Percentiles rank a stretch among this genome's conserved stretches.
Evolutionary conservation across 2,329 filamentous ascomycete genomes (phyloP).

Genomic region (Cordyceps cateniannulata): DNA sequence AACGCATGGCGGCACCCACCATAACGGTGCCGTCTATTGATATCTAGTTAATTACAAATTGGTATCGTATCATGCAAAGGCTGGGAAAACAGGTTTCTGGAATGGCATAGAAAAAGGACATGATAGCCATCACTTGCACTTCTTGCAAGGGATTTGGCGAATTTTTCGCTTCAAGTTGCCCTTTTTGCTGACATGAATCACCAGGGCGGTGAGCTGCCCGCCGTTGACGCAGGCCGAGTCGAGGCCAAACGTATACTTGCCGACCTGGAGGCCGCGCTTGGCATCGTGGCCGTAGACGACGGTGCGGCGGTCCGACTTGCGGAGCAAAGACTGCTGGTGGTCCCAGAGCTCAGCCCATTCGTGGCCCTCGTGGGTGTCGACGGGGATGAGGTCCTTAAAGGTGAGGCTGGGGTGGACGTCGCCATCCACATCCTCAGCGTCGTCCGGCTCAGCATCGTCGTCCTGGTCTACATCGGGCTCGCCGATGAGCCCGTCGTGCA

Average conservation of each 20-base stretch:
- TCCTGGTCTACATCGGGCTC: not conserved
- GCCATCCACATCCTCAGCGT: constrained; percentile 14
- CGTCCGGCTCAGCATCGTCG: constrained; percentile 11
- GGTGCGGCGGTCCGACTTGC: constrained; percentile 42
- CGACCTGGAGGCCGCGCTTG: constrained; percentile 53
- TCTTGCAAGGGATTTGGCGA: constrained; percentile 36
- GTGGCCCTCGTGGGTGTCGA: constrained; percentile 44
- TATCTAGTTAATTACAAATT: not conserved
- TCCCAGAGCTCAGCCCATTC: constrained; percentile 64
- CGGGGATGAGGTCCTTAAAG: constrained; percentile 25
- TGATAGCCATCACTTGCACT: constrained; percentile 12
- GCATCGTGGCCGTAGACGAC: constrained; percentile 88
- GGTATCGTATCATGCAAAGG: constrained; percentile 4
- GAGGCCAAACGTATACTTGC: constrained; percentile 72
- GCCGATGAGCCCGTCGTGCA: not conserved
- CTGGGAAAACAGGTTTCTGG: not conserved
- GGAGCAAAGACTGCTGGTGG: constrained; percentile 35
- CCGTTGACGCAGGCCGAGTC: constrained; percentile 80
- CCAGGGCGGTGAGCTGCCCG: constrained; percentile 66
- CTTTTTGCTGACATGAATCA: constrained; percentile 51
- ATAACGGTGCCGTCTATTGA: not conserved
- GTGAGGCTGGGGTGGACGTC: not conserved
- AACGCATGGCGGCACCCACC: not conserved
- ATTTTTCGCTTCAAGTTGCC: constrained; percentile 30
- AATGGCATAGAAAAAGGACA: not conserved